Percentiles rank a stretch among this genome's conserved stretches.
phyloP scores from a whole-genome alignment of 805 yeast species.

The Candida tallmaniae region DNA sequence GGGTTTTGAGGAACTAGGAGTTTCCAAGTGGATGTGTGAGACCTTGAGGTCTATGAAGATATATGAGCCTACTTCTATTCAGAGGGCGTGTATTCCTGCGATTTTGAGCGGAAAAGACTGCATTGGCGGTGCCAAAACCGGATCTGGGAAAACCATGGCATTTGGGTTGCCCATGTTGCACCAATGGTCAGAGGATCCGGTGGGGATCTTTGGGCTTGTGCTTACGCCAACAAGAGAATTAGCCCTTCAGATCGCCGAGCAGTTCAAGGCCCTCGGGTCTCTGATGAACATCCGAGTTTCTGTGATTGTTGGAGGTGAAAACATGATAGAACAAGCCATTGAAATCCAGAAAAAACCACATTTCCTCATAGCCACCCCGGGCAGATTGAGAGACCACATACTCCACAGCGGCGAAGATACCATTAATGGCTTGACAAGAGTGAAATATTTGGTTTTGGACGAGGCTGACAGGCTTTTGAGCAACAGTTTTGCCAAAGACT shows the following conservation, averaged over 20 bases:
- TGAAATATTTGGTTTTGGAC: slow-evolving; percentile 81
- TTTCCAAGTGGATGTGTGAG: slow-evolving; percentile 83
- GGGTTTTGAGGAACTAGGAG: slow-evolving; percentile 62
- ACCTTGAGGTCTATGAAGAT: slow-evolving; percentile 80
- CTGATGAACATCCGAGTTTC: slow-evolving; percentile 78
- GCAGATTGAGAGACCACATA: slow-evolving; percentile 90
- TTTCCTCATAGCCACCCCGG: slow-evolving; percentile 95
- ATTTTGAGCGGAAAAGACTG: slow-evolving; percentile 82
- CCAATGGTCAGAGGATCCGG: slow-evolving; percentile 92
- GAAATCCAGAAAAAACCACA: slow-evolving; percentile 83
- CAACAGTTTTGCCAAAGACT: slow-evolving; percentile 75
- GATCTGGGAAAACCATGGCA: slow-evolving; percentile 96
- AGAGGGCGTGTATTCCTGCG: slow-evolving; percentile 81
- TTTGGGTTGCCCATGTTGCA: slow-evolving; percentile 97
- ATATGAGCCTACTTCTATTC: slow-evolving; percentile 80
- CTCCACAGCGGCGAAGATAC: slow-evolving; percentile 86
- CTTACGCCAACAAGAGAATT: slow-evolving; percentile 91
- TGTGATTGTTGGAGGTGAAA: slow-evolving; percentile 92
- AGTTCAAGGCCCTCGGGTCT: slow-evolving; percentile 89
- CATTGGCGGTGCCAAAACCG: slow-evolving; percentile 98
- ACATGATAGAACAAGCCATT: slow-evolving; percentile 83
- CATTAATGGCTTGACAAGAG: slow-evolving; percentile 68
- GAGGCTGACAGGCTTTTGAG: slow-evolving; percentile 93
- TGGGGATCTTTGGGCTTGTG: slow-evolving; percentile 84
- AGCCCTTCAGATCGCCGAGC: slow-evolving; percentile 96